A percentile compares a stretch with the other conserved stretches of the same genome.
These are phyloP conservation scores for Populus tremula DNA, from an alignment of 345 rosid genomes.

Conservation along the genomic window DNA sequence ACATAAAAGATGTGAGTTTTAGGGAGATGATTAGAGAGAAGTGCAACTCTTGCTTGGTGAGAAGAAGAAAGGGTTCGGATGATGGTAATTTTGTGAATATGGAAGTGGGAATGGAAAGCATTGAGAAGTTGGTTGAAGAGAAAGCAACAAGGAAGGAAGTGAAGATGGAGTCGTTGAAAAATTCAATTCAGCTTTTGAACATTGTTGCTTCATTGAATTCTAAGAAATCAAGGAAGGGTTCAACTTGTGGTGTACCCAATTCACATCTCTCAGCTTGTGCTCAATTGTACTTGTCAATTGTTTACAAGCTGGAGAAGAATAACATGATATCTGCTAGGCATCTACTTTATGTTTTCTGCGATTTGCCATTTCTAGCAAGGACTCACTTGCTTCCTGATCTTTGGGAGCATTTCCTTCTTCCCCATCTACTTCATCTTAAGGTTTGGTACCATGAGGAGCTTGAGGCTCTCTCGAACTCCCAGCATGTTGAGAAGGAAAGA, in stretches of 20 bases:
- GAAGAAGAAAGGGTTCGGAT: conserved; percentile 25
- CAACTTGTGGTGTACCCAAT: conserved; percentile 50
- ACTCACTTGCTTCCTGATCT: conserved; percentile 62
- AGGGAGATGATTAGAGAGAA: conserved; percentile 40
- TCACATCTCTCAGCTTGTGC: conserved; percentile 57
- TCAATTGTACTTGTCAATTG: conserved; percentile 52
- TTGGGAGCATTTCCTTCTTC: conserved; percentile 67
- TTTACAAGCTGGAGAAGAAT: conserved; percentile 58
- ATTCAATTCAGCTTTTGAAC: conserved; percentile 38
- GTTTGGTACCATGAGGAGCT: conserved; percentile 57
- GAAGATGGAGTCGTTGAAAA: conserved; percentile 26
- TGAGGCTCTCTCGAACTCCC: conserved; percentile 31
- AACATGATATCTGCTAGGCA: conserved; percentile 45
- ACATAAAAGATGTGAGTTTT: conserved; percentile 39
- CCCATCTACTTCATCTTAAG: conserved; percentile 66
- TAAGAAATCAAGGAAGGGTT: conserved; percentile 26
- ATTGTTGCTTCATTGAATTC: conserved; percentile 48
- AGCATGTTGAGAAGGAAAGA: conserved; percentile 27
- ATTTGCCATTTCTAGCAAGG: conserved; percentile 52
- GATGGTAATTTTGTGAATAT: conserved; percentile 29
- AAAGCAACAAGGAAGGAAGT: conserved; percentile 23
- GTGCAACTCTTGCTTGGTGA: conserved; percentile 33
- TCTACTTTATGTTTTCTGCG: conserved; percentile 55
- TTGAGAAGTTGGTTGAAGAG: conserved; percentile 39
- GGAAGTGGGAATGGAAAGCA: conserved; percentile 39